Conservation (phyloP, 2,329 filamentous ascomycete genomes). For the Colletotrichum karsti region DNA sequence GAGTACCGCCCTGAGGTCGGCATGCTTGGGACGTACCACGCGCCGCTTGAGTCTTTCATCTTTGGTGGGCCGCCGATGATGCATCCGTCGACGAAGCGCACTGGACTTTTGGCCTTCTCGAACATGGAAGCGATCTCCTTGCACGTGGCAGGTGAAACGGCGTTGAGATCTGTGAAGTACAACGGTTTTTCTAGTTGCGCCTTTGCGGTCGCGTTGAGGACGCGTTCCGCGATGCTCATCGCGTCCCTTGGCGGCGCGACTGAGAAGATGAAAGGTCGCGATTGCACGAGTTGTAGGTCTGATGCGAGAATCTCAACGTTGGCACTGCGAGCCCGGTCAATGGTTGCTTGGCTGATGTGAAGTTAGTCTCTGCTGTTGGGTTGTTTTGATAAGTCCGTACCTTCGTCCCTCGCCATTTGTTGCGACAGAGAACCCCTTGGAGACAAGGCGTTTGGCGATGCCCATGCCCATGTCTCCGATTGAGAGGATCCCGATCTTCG, state of each 20-base stretch:
- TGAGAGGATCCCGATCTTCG: slow-evolving; percentile 57
- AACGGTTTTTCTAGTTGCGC: slow-evolving; percentile 47
- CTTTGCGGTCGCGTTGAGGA: slow-evolving; percentile 58
- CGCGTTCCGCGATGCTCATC: slow-evolving; percentile 63
- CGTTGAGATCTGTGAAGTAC: slow-evolving; percentile 73
- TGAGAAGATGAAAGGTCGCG: slow-evolving; percentile 69
- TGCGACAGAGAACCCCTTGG: slow-evolving; percentile 55
- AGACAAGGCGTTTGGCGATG: slow-evolving; percentile 56
- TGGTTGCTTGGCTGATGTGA: slow-evolving; percentile 61
- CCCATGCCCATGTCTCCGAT: slow-evolving; percentile 64
- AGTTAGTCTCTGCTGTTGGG: too few species aligned
- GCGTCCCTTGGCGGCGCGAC: slow-evolving; percentile 74
- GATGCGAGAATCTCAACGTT: slow-evolving; percentile 61
- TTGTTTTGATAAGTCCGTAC: slow-evolving; percentile 37
- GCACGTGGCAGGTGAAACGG: slow-evolving; percentile 65
- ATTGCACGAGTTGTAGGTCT: slow-evolving; percentile 63
- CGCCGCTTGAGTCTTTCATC: slow-evolving; percentile 33
- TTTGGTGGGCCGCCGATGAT: slow-evolving; percentile 65
- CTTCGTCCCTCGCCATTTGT: slow-evolving; percentile 59
- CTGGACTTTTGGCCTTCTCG: slow-evolving; percentile 43
- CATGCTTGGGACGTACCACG: slow-evolving; percentile 52
- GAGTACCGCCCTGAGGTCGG: slow-evolving; percentile 57
- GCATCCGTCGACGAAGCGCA: slow-evolving; percentile 65
- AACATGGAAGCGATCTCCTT: slow-evolving; percentile 54
- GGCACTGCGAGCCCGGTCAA: slow-evolving; percentile 61